Conservation (phyloP, 2,329 filamentous ascomycete genomes). For the Sclerotinia spermophila region DNA sequence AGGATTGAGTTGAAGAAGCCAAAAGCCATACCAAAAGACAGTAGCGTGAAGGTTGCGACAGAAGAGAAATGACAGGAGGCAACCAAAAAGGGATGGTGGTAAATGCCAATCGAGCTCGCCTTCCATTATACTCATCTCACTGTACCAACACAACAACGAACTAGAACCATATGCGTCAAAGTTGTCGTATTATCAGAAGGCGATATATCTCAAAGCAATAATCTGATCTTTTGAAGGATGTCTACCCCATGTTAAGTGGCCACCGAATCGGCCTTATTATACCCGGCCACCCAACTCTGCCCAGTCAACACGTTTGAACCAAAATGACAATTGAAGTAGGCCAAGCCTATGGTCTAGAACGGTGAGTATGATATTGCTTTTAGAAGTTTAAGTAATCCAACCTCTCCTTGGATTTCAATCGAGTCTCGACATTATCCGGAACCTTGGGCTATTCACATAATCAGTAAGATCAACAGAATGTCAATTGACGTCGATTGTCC, state of each 20-base stretch:
- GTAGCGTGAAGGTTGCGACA: neutral
- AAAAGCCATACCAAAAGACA: slow-evolving; percentile 10
- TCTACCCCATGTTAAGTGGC: neutral
- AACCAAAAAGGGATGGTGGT: neutral
- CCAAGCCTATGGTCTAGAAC: neutral
- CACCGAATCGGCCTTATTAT: neutral
- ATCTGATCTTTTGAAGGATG: neutral
- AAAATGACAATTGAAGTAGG: neutral
- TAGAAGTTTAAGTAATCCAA: neutral
- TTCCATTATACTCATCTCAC: neutral
- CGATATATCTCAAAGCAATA: neutral
- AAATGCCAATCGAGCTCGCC: neutral
- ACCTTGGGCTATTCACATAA: neutral
- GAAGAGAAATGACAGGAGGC: neutral
- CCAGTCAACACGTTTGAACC: neutral
- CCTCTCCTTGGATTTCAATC: neutral
- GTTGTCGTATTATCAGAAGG: neutral
- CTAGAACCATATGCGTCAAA: neutral
- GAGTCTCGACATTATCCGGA: neutral
- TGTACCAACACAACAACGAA: neutral
- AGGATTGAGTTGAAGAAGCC: slow-evolving; percentile 51
- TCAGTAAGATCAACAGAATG: neutral
- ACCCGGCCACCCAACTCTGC: neutral
- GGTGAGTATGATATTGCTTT: neutral
- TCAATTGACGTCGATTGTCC: neutral